Evolutionary conservation across 1,284 basidiomycete species (phyloP), one percentile per base, ranked within the genome.

Genomic region (Trichosporon ovoides): DNA sequence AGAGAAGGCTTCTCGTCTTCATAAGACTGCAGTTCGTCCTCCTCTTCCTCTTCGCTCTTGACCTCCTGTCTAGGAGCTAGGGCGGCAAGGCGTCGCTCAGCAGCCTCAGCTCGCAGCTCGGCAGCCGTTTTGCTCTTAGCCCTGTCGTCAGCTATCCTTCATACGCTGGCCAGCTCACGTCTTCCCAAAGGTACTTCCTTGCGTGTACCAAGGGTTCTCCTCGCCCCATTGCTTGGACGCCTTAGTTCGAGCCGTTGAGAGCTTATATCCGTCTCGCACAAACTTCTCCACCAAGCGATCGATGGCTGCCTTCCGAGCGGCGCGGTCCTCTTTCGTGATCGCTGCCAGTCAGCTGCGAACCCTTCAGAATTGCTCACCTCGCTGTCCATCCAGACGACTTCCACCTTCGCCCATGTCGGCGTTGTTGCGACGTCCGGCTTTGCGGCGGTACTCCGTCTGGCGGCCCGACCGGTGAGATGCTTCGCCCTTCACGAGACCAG

Each of bases 91-190:
- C 72, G 64, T 3, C 60, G 60, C 61, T 76, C 74, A 11, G 70
- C 68, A 3, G 73, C 74, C 33, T 57, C 71, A 1, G 74, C 73
- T 13, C 74, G 61, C 36, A 73, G 58, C 19, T 71, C 68, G 0
- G 72, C 72, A 0, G 74, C 74, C 9, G 66, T 63, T 50, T 73
- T 73, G 3, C 70, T 72, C 50, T 69, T 72, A 3, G 74, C 74
- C 2, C 72, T 73, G 53, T 12, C 14, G 53, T 55, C 43, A 58
- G 59, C 52, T 51, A 2, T n/a, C n/a, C 12, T 11, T 19, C 14
- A 2, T 31, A 3, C 22, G 2, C 4, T 13, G 3, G 1, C 3
- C 12, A 7, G 49, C 72, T 61, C 57, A 75, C 73, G 65, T 54
- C 62, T 70, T 76, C 3, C 74, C 73, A 13, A 61, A 38, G 2